A percentile compares a stretch with the other conserved stretches of the same genome.
These are phyloP conservation scores for Centrapalus pauciflorus DNA, from an alignment of 129 eudicot genomes.

Conservation along the genomic window DNA sequence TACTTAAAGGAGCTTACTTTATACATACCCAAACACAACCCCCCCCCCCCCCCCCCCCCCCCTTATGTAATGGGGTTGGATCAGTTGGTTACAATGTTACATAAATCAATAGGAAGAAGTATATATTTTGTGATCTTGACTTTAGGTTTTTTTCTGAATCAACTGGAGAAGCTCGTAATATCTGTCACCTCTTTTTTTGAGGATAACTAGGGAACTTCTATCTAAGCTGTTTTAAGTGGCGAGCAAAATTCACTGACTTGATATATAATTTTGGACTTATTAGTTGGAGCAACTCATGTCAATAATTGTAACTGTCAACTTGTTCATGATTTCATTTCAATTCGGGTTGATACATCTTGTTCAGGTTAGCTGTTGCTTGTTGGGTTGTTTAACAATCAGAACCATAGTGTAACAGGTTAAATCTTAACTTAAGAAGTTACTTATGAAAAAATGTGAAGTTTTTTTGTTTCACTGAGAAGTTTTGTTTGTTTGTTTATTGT, in stretches of 20 bases:
- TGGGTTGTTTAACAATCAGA: not conserved
- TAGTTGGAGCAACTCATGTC: not conserved
- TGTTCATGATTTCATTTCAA: not conserved
- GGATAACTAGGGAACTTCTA: too few species aligned
- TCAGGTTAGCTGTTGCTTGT: not conserved
- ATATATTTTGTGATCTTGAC: too few species aligned
- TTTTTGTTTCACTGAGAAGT: not conserved
- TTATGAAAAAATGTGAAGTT: not conserved
- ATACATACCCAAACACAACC: too few species aligned
- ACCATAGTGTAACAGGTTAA: not conserved
- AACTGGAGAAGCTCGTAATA: not conserved
- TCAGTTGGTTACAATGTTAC: too few species aligned
- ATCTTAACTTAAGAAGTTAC: not conserved
- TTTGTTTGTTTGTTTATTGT: slow-evolving; percentile 9
- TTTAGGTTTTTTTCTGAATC: too few species aligned
- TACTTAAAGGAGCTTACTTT: too few species aligned
- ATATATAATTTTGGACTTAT: not conserved
- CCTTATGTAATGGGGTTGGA: too few species aligned
- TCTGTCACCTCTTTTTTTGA: not conserved
- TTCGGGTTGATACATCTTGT: not conserved
- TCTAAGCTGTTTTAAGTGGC: too few species aligned
- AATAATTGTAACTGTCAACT: not conserved
- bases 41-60: too few species aligned
- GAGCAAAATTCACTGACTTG: not conserved
- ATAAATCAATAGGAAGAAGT: too few species aligned